Conservation (phyloP, 2,329 filamentous ascomycete genomes). For the Nigrospora oryzae region DNA sequence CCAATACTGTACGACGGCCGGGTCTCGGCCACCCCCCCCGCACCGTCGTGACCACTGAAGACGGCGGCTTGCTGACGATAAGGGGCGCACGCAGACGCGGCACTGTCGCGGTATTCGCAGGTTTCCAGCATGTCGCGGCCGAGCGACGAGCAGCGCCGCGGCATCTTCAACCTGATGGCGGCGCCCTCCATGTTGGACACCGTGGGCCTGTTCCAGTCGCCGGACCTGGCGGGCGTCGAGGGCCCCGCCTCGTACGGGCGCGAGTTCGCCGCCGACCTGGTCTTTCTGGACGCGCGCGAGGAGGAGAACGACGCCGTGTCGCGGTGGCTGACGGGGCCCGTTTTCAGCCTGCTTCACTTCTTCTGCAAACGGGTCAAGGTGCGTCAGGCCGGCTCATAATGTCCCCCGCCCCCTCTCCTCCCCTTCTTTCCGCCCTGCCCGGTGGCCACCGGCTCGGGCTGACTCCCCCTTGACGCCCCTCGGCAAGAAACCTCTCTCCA, state of each 20-base stretch:
- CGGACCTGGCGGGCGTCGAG: constrained; percentile 1
- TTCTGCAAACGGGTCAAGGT: background rate
- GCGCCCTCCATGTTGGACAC: constrained; percentile 1
- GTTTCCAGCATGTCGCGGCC: background rate
- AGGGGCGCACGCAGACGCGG: background rate
- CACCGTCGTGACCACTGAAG: background rate
- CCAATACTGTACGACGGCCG: constrained; percentile 1
- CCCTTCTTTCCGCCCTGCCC: too few relatives aligned
- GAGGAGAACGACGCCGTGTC: constrained; percentile 2
- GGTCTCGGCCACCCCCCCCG: background rate
- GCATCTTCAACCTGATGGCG: background rate
- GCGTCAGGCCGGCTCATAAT: too few relatives aligned
- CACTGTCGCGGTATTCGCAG: background rate
- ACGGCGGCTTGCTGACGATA: background rate
- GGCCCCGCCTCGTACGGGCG: background rate
- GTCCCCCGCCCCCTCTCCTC: too few relatives aligned
- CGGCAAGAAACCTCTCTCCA: background rate
- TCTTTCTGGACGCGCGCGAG: constrained; percentile 1
- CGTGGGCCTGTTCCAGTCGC: constrained; percentile 2
- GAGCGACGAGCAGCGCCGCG: constrained; percentile 1
- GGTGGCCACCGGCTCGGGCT: too few relatives aligned
- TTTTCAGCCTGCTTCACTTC: background rate
- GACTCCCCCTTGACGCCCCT: background rate
- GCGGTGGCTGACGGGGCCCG: background rate
- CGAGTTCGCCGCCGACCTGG: background rate